These are phyloP conservation scores for Lactarius akahatsu DNA, from an alignment of 768 basidiomycete genomes.

Conservation along the genomic window DNA sequence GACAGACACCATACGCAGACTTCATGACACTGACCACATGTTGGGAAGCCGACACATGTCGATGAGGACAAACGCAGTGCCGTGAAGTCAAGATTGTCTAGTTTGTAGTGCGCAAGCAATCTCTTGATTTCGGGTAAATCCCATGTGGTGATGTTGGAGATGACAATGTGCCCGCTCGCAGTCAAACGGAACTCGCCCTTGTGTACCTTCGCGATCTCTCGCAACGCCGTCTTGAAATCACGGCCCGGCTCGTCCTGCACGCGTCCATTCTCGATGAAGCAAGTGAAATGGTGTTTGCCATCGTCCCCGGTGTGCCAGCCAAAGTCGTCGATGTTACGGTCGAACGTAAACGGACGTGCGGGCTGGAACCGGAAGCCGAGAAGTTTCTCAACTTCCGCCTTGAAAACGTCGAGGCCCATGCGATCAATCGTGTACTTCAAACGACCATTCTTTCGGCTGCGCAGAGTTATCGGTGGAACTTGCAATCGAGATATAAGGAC, in stretches of 20 bases:
- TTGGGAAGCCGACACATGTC: slow-evolving; percentile 97
- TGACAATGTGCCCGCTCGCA: slow-evolving; percentile 89
- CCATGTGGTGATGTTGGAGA: slow-evolving; percentile 75
- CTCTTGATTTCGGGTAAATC: slow-evolving; percentile 77
- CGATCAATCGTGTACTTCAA: slow-evolving; percentile 97
- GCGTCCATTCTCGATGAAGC: slow-evolving; percentile 98
- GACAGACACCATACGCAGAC: neutral
- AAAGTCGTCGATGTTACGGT: slow-evolving; percentile 89
- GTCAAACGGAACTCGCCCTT: slow-evolving; percentile 93
- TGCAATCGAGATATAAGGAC: neutral
- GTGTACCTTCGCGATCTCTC: slow-evolving; percentile 92
- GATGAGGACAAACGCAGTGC: slow-evolving; percentile 86
- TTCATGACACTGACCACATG: slow-evolving; percentile 57
- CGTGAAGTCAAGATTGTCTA: slow-evolving; percentile 81
- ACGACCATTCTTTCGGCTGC: slow-evolving; percentile 68
- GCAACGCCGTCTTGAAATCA: slow-evolving; percentile 89
- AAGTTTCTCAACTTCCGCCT: slow-evolving; percentile 83
- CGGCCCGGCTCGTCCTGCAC: slow-evolving; percentile 90
- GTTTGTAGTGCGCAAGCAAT: slow-evolving; percentile 78
- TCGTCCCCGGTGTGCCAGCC: slow-evolving; percentile 93
- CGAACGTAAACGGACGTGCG: slow-evolving; percentile 75
- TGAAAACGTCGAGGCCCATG: slow-evolving; percentile 86
- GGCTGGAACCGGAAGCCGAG: slow-evolving; percentile 78
- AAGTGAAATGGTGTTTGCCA: slow-evolving; percentile 86
- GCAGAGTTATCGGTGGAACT: neutral